Base-by-base conservation (phyloP, 176 grass and related monocot species). In the Microstegium vimineum region DNA sequence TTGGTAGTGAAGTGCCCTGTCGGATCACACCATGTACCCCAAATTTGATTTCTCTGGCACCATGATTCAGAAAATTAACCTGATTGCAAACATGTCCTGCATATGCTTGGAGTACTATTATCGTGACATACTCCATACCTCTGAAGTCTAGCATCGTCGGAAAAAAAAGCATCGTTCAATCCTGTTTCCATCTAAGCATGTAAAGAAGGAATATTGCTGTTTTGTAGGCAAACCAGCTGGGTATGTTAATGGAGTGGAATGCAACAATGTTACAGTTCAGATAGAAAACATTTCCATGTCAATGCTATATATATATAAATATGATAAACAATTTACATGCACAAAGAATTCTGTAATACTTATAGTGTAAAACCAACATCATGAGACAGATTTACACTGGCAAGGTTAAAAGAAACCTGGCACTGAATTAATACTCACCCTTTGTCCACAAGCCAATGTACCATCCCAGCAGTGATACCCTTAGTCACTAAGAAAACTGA, bases 401-500 rank as follows among this genome's bases (percentile, higher is more conserved):
- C 28, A 86, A 37, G 5, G 33, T 33, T 60, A 57, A 79, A 67
- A 47, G 51, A 34, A 70, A 78, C 16, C 10, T 30, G 34, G 15
- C 64, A 20, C 22, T 62, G 28, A 30, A 66, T 60, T 47, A 73
- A 90, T 30, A 73, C 84, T 84, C 81, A 99, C 96, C 77, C 89
- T 82, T 99, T 88, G 25, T 99, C 93, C 66, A 95, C 93, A 62
- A 99, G 96, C 90, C 92, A 99, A 81, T 99, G 96, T 61, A 95
- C 82, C 83, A 99, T 86, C 49, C 92, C 92, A 78, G 96, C 92
- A 83, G 96, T 95, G 52, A 99, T 90, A 69, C 93, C 96, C 90
- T 99, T 99, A 51, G 96, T 99, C 65, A 86, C 93, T 9, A 93
- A 99, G 77, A 99, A 99, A 93, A 99, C 93, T 77, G 93, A 89